A percentile compares a stretch with the other conserved stretches of the same genome.
phyloP scores from a whole-genome alignment of 225 moss, liverwort and hornwort genomes.

The Polytrichum formosum region DNA sequence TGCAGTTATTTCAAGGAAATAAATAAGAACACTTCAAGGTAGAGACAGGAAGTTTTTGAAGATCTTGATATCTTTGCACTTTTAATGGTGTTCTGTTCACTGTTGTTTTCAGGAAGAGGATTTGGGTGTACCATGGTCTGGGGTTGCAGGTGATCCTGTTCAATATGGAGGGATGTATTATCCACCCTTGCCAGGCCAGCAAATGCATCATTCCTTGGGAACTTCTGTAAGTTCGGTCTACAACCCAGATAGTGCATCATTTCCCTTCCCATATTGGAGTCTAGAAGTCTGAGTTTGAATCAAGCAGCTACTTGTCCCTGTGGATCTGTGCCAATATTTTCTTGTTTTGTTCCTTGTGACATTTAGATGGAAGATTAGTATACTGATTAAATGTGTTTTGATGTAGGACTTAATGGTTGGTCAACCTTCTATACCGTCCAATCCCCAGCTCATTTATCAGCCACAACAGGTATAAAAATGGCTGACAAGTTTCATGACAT shows the following conservation, averaged over 20 bases:
- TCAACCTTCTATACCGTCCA: constrained; percentile 1
- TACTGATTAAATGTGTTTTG: not conserved
- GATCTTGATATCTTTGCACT: no score
- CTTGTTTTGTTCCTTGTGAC: no score
- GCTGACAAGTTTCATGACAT: no score
- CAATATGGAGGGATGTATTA: constrained; percentile 24
- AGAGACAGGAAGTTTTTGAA: not conserved
- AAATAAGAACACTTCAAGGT: no score
- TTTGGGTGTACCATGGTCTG: constrained; percentile 19
- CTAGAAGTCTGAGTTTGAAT: no score
- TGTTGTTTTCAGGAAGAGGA: constrained; percentile 13
- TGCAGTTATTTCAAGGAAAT: no score
- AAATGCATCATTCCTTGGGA: constrained; percentile 12
- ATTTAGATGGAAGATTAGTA: not conserved
- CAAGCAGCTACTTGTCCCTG: no score
- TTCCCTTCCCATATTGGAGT: no score
- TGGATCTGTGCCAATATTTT: no score
- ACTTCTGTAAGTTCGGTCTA: constrained; percentile 7
- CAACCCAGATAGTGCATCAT: not conserved
- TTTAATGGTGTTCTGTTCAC: no score
- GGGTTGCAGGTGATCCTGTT: constrained; percentile 16
- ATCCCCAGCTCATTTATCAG: constrained; percentile 18
- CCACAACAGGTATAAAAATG: constrained; percentile 14
- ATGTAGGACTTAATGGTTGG: constrained; percentile 15
- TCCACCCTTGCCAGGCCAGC: constrained; percentile 16